Evolutionary conservation across 2,329 filamentous ascomycete genomes (phyloP), one percentile per base, ranked within the genome.

Genomic region (Pleomassaria siparia): DNA sequence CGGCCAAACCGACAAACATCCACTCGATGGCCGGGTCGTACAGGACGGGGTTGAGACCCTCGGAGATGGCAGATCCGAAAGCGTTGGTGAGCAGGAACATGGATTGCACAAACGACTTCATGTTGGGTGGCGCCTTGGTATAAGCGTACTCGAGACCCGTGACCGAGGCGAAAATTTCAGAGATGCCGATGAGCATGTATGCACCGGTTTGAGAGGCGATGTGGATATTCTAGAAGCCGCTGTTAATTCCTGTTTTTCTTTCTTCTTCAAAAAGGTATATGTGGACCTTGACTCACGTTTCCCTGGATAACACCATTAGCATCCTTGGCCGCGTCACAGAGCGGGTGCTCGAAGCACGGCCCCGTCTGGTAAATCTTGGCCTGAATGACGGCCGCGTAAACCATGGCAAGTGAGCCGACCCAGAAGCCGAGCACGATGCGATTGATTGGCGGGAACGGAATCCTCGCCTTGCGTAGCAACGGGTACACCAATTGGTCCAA

Each of bases 1-100:
- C 52, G 5, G 65, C 64, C 29, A 72, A 48, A 45, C 67, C 63
- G 33, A 64, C 63, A 58, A 63, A 72, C 82, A 88, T 83, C 83
- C 84, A 88, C 54, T 85, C 59, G 57, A 87, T 82, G 52, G 82
- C 78, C 4, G 86, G 86, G 56, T 89, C 81, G 49, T 80, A 79
- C 2, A 82, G 77, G 3, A 79, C 74, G 0, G 84, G 81, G 15
- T 81, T 79, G 9, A 88, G 72, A 0, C 83, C 85, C 64, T 86
- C 82, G 8, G 80, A 81, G 21, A 89, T 75, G 46, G 82, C 82
- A 1, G 81, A 76, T 7, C 80, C 80, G 46, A 84, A 78, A 6
- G 81, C 82, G 53, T 78, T 82, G 54, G 81, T 84, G 55, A 85
- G 77, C 43, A 84, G 78, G 63, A 77, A 84, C 49, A 85, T 72